A percentile compares a stretch with the other conserved stretches of the same genome.
phyloP scores from a whole-genome alignment of 2,329 filamentous ascomycete species.

The Hymenoscyphus fraxineus region DNA sequence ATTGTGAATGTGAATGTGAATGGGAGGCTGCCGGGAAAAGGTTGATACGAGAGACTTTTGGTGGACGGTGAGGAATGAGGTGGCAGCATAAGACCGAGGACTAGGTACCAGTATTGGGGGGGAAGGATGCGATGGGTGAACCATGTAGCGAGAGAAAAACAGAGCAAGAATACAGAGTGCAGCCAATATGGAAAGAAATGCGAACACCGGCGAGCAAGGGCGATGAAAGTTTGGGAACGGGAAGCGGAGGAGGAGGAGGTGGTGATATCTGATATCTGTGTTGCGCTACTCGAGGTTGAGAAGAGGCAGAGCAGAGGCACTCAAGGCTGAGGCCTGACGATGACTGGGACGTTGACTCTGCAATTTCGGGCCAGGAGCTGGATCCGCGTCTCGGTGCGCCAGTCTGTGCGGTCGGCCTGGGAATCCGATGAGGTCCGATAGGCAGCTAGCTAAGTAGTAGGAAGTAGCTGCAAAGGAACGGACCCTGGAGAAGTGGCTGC shows the following conservation, averaged over 20 bases:
- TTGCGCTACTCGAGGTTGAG: too few species aligned
- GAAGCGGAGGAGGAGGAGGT: background rate
- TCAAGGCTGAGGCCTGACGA: background rate
- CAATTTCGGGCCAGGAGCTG: slow-evolving; percentile 1
- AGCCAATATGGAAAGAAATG: background rate
- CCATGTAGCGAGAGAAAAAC: background rate
- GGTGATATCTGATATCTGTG: too few species aligned
- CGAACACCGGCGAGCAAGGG: background rate
- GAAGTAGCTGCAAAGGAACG: too few species aligned
- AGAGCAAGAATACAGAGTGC: background rate
- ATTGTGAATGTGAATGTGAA: too few species aligned
- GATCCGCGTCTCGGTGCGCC: background rate
- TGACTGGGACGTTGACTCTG: background rate
- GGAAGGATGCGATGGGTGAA: background rate
- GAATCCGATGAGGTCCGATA: background rate
- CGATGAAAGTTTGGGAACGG: background rate
- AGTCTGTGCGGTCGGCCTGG: background rate
- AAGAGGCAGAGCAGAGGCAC: background rate
- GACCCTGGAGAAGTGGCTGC: too few species aligned
- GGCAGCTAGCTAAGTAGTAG: background rate
- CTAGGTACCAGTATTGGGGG: background rate
- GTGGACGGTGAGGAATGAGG: slow-evolving; percentile 1
- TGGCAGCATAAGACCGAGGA: background rate
- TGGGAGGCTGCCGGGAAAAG: too few species aligned
- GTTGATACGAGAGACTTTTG: too few species aligned